phyloP scores from a whole-genome alignment of 2,329 filamentous ascomycete species.

The Fusarium nodosum region DNA sequence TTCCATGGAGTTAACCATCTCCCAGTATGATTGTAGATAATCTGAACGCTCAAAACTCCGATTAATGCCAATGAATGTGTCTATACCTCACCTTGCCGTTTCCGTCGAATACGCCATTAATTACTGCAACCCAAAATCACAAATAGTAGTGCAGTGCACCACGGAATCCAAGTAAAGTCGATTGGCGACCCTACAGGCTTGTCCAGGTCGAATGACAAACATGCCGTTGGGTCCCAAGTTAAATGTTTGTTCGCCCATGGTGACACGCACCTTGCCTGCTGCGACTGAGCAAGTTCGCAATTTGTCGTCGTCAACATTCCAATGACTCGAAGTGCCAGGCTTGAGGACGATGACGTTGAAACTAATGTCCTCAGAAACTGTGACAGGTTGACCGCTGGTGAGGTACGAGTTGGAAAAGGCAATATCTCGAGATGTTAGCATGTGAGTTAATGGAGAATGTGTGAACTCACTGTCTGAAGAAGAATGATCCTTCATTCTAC shows the following conservation, averaged over 20 bases:
- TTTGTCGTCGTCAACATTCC: conserved; percentile 49
- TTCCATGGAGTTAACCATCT: not conserved
- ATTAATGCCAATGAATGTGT: conserved; percentile 8
- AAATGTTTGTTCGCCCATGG: conserved; percentile 55
- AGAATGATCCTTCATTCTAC: conserved; percentile 53
- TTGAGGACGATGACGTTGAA: conserved; percentile 60
- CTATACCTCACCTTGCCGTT: not conserved
- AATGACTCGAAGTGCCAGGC: conserved; percentile 55
- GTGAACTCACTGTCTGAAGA: conserved; percentile 55
- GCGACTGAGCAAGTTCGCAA: conserved; percentile 59
- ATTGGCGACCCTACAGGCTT: conserved; percentile 58
- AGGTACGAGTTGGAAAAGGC: conserved; percentile 61
- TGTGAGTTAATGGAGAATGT: not conserved
- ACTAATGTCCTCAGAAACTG: conserved; percentile 55
- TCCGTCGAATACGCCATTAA: not conserved
- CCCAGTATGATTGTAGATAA: not conserved
- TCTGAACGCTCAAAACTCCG: conserved; percentile 12
- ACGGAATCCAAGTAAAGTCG: conserved; percentile 60
- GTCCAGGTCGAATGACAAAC: conserved; percentile 59
- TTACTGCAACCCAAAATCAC: conserved; percentile 40
- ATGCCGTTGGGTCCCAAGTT: conserved; percentile 60
- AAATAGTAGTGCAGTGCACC: conserved; percentile 58
- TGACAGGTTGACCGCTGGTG: conserved; percentile 54
- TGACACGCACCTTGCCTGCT: conserved; percentile 59
- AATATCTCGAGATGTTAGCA: conserved; percentile 52